Base-by-base conservation (phyloP, 768 basidiomycete genomes). In the Auricularia auricula-judae region DNA sequence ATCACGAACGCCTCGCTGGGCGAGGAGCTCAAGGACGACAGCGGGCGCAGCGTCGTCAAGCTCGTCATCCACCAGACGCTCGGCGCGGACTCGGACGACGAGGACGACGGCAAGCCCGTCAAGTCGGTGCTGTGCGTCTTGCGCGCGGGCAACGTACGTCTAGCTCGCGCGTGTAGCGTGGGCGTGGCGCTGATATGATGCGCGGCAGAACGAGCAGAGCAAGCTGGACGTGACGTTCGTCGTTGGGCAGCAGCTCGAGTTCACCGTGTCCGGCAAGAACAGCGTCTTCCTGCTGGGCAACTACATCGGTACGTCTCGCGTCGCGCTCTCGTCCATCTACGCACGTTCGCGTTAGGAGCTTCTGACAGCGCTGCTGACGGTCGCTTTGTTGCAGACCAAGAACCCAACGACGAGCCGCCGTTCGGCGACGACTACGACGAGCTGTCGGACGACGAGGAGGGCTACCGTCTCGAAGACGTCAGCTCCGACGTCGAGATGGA, bases 1-100 rank as follows among this genome's bases (percentile, higher is more conserved):
- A 70, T 77, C 71, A 77, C 76, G 68, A 75, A 75, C 69, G 75
- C 72, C 39, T 72, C 75, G 29, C 72, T 77, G 66, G 73, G 72
- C 63, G 75, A 76, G 65, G 72, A 74, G 61, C 67, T 77, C 51
- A 65, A 63, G 16, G 72, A 72, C 63, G 64, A 65, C 21, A 68
- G 68, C 18, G 56, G 58, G 10, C 64, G 62, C 60, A 67, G 66
- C 63, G 69, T 66, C 60, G 66, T 62, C 58, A 68, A 71, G 65
- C 56, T 68, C 18, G 56, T 34, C 7, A 59, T 59, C 23, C 16
- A 59, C 56, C 68, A 66, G 23, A 69, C 70, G 67, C 65, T 18
- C 69, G 70, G 3, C 64, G 69, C 29, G 64, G 69, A 60, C 36
- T 66, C 67, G 10, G 71, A 72, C 42, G 73, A 72, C 18, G 61